phyloP scores from a whole-genome alignment of 1,139 yeast genomes.

The Sugiyamaella castrensis region DNA sequence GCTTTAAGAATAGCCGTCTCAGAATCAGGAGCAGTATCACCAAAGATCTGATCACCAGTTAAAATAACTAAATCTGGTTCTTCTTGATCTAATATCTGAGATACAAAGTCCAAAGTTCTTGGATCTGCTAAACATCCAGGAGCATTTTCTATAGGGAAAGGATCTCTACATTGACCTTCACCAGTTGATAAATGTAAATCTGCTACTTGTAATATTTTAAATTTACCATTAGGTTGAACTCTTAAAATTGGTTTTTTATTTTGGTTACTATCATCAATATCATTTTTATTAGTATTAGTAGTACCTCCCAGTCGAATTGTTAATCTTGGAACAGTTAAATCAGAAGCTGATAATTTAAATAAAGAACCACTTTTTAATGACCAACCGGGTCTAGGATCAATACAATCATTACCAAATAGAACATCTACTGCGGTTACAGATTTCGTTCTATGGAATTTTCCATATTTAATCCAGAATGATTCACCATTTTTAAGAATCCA shows the following conservation, averaged over 20 bases:
- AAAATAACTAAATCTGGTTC: constrained; percentile 76
- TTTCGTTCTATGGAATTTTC: constrained; percentile 33
- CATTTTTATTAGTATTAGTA: constrained; percentile 10
- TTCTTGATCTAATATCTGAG: constrained; percentile 62
- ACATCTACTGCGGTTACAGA: constrained; percentile 54
- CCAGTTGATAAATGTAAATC: constrained; percentile 85
- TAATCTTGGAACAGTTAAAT: constrained; percentile 31
- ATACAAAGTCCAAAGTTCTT: constrained; percentile 60
- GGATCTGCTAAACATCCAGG: constrained; percentile 69
- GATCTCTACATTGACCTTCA: constrained; percentile 57
- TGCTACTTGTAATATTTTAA: constrained; percentile 79
- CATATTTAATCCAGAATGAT: constrained; percentile 49
- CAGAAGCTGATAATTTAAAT: constrained; percentile 20
- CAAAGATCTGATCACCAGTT: constrained; percentile 85
- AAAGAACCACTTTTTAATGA: constrained; percentile 39
- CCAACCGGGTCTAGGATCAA: constrained; percentile 81
- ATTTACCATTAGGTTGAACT: constrained; percentile 44
- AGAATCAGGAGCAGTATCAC: constrained; percentile 68
- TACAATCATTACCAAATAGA: constrained; percentile 68
- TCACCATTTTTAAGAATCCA: constrained; percentile 6
- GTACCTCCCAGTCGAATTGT: constrained; percentile 39
- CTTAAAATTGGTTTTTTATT: constrained; percentile 39
- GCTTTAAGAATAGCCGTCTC: constrained; percentile 76
- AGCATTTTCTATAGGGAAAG: constrained; percentile 44
- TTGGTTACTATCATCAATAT: constrained; percentile 22